phyloP scores from a whole-genome alignment of 768 basidiomycete species.

The Tylopilus cervinicoccineus region DNA sequence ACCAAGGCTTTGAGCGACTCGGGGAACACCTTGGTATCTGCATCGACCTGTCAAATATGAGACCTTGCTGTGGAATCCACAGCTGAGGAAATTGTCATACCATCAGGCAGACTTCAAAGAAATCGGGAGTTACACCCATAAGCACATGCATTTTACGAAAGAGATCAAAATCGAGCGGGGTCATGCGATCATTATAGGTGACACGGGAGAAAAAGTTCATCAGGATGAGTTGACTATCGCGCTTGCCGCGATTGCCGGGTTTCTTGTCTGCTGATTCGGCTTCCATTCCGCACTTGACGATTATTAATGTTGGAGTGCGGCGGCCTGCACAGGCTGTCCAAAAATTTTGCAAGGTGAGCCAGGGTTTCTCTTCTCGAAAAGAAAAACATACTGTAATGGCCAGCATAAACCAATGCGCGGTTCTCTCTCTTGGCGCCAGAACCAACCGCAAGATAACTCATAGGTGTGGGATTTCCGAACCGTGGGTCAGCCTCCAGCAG shows the following conservation, averaged over 20 bases:
- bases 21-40: conserved; percentile 94
- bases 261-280: conserved; percentile 83
- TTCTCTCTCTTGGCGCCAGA: conserved; percentile 88
- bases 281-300: conserved; percentile 97
- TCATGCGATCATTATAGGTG: conserved; percentile 99
- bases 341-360: background rate
- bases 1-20: conserved; percentile 88
- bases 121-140: conserved; percentile 99
- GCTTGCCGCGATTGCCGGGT: conserved; percentile 96
- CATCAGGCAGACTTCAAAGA: conserved; percentile 97
- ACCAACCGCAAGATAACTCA: conserved; percentile 91
- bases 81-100: conserved; percentile 43
- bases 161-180: conserved; percentile 94
- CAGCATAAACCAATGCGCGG: conserved; percentile 97
- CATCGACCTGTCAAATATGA: conserved; percentile 73
- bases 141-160: conserved; percentile 95
- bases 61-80: background rate
- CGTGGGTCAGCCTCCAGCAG: conserved; percentile 90
- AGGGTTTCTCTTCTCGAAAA: background rate
- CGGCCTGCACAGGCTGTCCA: conserved; percentile 73
- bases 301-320: conserved; percentile 87
- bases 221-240: conserved; percentile 96
- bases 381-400: conserved; percentile 86
- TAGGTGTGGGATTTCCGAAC: conserved; percentile 93
- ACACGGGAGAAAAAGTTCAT: conserved; percentile 99